These are phyloP conservation scores for Russula sp. DNA, from an alignment of 768 basidiomycete genomes.

Conservation along the genomic window DNA sequence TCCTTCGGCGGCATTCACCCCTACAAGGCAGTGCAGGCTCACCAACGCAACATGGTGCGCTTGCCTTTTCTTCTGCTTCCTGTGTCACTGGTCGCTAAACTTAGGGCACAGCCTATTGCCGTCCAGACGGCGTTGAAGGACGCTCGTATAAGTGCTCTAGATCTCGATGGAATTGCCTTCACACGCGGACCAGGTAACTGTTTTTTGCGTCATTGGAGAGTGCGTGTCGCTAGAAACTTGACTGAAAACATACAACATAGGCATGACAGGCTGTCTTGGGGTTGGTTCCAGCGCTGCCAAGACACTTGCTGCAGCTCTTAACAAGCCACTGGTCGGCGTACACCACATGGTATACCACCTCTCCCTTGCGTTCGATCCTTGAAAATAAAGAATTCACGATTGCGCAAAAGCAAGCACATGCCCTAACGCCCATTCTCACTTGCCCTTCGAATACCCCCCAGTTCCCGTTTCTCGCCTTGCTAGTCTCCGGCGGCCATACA, in stretches of 20 bases:
- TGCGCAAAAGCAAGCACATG: slow-evolving; percentile 79
- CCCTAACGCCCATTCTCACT: slow-evolving; percentile 36
- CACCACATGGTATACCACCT: slow-evolving; percentile 83
- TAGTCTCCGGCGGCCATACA: slow-evolving; percentile 95
- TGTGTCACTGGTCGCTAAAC: background rate
- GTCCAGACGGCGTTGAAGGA: slow-evolving; percentile 65
- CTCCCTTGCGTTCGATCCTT: background rate
- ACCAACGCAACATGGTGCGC: slow-evolving; percentile 73
- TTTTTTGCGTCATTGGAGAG: background rate
- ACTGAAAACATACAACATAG: slow-evolving; percentile 36
- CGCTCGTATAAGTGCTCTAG: slow-evolving; percentile 53
- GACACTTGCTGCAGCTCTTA: slow-evolving; percentile 70
- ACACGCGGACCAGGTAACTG: slow-evolving; percentile 79
- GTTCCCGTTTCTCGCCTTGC: slow-evolving; percentile 86
- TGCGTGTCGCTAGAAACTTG: too few species aligned
- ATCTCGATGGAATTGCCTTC: slow-evolving; percentile 86
- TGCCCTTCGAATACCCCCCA: slow-evolving; percentile 41
- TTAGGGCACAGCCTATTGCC: slow-evolving; percentile 58
- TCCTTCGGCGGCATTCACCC: slow-evolving; percentile 74
- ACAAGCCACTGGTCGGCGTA: slow-evolving; percentile 82
- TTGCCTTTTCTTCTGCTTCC: slow-evolving; percentile 14
- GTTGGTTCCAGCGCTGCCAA: slow-evolving; percentile 84
- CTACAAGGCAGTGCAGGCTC: slow-evolving; percentile 68
- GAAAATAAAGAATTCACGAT: slow-evolving; percentile 14
- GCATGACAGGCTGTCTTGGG: slow-evolving; percentile 77